Percentiles rank a stretch among this genome's conserved stretches.
These are phyloP conservation scores for Stephania yunnanensis DNA, from an alignment of 164 flowering plant species.

Conservation along the genomic window DNA sequence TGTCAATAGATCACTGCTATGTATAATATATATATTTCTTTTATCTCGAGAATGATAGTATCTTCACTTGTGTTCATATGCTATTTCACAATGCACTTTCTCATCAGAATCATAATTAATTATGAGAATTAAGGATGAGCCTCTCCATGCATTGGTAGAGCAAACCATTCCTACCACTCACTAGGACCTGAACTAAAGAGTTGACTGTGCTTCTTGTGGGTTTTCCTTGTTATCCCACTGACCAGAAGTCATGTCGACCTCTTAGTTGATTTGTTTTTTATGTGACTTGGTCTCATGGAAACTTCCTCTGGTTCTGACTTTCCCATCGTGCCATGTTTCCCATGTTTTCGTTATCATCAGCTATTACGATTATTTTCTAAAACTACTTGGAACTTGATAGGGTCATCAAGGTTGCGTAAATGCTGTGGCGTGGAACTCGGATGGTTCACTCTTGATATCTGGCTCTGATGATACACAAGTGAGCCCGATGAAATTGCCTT, in stretches of 20 bases:
- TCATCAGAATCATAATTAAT: too few species aligned
- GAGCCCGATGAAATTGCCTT: constrained; percentile 16
- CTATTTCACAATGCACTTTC: too few species aligned
- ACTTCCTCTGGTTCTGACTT: neutral
- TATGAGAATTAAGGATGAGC: too few species aligned
- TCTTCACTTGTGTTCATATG: neutral
- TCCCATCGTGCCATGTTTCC: neutral
- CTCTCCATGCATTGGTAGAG: too few species aligned
- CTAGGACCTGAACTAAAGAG: too few species aligned
- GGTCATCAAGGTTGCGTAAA: constrained; percentile 95
- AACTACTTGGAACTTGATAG: constrained; percentile 29
- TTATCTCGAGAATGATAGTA: neutral
- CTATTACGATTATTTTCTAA: neutral
- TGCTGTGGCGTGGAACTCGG: constrained; percentile 83
- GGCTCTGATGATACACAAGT: constrained; percentile 93
- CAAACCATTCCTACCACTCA: too few species aligned
- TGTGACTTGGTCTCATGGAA: neutral
- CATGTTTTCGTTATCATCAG: neutral
- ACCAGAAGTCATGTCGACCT: too few species aligned
- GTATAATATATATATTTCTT: too few species aligned
- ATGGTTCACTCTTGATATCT: constrained; percentile 82
- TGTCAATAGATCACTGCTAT: neutral
- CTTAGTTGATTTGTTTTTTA: too few species aligned
- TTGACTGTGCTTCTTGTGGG: too few species aligned
- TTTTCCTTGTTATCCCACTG: too few species aligned